Conservation (phyloP, 1,284 basidiomycete species). For the Ceratobasidium sp. region DNA sequence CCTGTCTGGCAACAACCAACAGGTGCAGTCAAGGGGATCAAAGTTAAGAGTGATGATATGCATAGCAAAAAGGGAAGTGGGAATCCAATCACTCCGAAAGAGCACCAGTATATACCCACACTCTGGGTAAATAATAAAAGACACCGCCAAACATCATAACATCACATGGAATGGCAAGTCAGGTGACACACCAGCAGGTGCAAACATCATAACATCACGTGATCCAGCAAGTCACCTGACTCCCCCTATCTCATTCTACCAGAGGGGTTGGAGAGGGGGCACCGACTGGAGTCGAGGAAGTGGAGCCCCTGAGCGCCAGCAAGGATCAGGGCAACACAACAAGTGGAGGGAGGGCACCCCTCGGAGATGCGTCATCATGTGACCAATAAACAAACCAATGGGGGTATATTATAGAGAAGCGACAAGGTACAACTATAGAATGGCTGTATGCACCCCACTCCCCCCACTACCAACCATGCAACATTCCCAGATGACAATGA, state of each 20-base stretch:
- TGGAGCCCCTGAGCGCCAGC: background rate
- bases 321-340: background rate
- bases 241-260: background rate
- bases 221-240: background rate
- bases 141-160: background rate
- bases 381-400: background rate
- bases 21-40: background rate
- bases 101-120: background rate
- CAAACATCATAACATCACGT: background rate
- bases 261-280: background rate
- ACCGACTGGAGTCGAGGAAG: background rate
- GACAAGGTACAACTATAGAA: too few relatives aligned
- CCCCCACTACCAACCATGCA: too few relatives aligned
- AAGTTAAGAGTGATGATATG: background rate
- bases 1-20: background rate
- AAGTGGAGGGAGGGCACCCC: conserved; percentile 1
- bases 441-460: too few relatives aligned
- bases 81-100: too few relatives aligned
- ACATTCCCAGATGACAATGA: too few relatives aligned
- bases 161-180: background rate
- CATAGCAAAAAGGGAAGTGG: background rate
- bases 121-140: background rate
- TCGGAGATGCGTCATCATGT: background rate
- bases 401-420: too few relatives aligned
- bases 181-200: background rate